Base-by-base conservation (phyloP, 2,329 filamentous ascomycete species). In the Orbilia javanica region DNA sequence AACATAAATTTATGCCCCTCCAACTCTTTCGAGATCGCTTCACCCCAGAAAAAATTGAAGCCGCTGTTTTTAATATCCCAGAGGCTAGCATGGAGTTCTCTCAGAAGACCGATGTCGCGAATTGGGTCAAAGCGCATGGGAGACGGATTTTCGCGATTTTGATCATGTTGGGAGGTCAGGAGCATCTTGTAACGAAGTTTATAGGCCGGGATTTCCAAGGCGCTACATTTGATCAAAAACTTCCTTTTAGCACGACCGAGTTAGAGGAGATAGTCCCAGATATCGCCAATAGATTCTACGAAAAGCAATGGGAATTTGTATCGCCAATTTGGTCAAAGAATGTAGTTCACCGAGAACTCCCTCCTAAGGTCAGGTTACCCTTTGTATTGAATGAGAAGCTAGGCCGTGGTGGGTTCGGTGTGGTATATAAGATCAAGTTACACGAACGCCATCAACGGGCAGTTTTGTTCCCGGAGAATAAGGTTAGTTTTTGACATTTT, bases 321-420 rank as follows among this genome's bases (percentile, higher is more conserved):
- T 62, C 71, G 5, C 71, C 71, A 15, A 27, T 75, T 10, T 75
- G 52, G 63, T 68, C 63, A 15, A 68, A 53, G 27, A 75, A 75
- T 55, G 52, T 68, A 8, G 48, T 68, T 13, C 63, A 75, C 18
- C 63, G 71, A 20, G 71, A 68, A 46, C 11, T 75, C 13, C 71
- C 63, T 15, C 11, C 50, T 1, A 55, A 68, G 1, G 65, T 64
- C 18, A 20, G 52, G 11, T 36, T 75, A 2, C 63, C 71, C 4
- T 73, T 73, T 20, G 36, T 36, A 6, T 62, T 44, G 15, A 68
- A 68, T 20, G 10, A 44, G 6, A 52, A 31, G 11, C 44, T 75
- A 5, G 71, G 44, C 36, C 53, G 36, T 1, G 71, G 71, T 25
- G 71, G 71, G 1, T 75, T 75, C 46, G 71, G 71, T 11, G 64